Percentiles rank a stretch among this genome's conserved stretches.
Conservation (phyloP, 441 rosid genomes). For the Gossypium davidsonii region DNA sequence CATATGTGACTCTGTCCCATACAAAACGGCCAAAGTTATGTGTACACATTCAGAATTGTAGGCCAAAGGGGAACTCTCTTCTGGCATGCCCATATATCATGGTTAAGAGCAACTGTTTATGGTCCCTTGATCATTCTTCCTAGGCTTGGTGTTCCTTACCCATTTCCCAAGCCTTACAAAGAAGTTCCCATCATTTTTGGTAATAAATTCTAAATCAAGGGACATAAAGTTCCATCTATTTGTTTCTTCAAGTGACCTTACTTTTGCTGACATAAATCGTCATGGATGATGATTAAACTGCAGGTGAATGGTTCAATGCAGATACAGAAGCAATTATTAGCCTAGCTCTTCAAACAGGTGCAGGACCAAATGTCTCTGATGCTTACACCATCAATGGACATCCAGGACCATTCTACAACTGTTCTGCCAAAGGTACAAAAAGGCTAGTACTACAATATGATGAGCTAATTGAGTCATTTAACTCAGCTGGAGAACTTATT, state of each 20-base stretch:
- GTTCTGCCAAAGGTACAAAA: conserved; percentile 34
- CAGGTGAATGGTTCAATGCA: conserved; percentile 56
- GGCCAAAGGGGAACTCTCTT: conserved; percentile 50
- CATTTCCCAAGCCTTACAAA: conserved; percentile 43
- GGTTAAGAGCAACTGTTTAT: conserved; percentile 46
- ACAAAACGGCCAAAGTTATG: conserved; percentile 45
- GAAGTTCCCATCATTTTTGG: conserved; percentile 50
- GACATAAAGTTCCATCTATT: neutral
- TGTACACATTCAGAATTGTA: conserved; percentile 42
- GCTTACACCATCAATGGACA: conserved; percentile 53
- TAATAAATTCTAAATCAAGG: conserved; percentile 11
- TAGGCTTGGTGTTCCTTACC: conserved; percentile 37
- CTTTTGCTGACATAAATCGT: neutral
- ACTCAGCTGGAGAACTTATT: neutral
- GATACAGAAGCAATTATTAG: conserved; percentile 48
- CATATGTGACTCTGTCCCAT: conserved; percentile 59
- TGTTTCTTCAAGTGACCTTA: neutral
- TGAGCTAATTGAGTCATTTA: neutral
- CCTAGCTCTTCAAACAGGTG: conserved; percentile 48
- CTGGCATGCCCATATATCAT: conserved; percentile 56
- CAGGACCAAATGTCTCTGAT: conserved; percentile 57
- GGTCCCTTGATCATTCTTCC: conserved; percentile 51
- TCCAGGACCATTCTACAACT: conserved; percentile 47
- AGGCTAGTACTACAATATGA: neutral
- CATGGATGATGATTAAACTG: conserved; percentile 6